Base-by-base conservation (phyloP, 768 basidiomycete species). In the Lactarius hatsudake region DNA sequence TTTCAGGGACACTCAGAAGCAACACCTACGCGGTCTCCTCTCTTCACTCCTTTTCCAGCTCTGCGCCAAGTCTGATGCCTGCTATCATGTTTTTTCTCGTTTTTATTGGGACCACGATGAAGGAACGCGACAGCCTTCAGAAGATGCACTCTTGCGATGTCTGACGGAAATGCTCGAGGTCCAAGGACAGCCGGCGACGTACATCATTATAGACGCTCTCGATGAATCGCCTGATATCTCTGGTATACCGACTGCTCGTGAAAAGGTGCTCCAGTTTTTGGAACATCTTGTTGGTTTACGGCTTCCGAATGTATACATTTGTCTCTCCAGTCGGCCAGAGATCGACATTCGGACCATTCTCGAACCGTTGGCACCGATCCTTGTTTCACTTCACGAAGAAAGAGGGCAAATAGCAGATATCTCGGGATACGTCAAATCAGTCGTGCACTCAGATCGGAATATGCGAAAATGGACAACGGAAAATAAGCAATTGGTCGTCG, bases 351-450 rank as follows among this genome's bases (percentile, higher is more conserved):
- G 36, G 36, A 38, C 12, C 36, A 12, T 38, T 38, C 36, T 64
- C 13, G 55, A 34, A 17, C 63, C 63, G 8, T 58, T 64, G 32
- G 20, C 32, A 6, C 26, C 20, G 9, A 10, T 9, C 13, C 54
- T 32, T 3, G 32, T 64, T 45, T 64, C 63, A 7, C 45, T 64
- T 12, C 42, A 64, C 26, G 63, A 43, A 5, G 55, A 64, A 28
- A 64, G n/a, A 2, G 63, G 63, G n/a, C 63, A 64, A 32, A 48
- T 30, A 30, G 1, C 45, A 12, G 63, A 64, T 38, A 38, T 38
- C 36, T 38, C 1, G 12, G 36, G 36, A 38, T 38, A 38, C 36
- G 36, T 38, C 12, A 38, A 38, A 38, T 38, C 36, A 12, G 12
- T 38, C 36, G 36, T 38, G 36, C 36, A 38, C 36, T 38, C 36